Conservation (phyloP, 2,329 filamentous ascomycete species). For the Microdochium trichocladiopsis region DNA sequence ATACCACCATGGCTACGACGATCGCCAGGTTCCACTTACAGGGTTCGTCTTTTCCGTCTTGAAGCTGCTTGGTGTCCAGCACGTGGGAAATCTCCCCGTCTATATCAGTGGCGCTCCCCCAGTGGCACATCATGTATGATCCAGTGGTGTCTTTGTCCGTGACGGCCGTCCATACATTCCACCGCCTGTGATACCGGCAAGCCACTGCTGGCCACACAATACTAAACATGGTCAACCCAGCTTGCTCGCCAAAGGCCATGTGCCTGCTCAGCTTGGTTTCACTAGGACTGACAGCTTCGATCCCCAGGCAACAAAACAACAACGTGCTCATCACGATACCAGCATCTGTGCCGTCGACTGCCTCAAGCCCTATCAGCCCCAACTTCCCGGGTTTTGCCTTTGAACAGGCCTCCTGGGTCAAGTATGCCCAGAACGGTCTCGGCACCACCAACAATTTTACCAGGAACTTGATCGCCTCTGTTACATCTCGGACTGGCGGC, state of each 20-base stretch:
- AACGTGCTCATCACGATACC: constrained; percentile 10
- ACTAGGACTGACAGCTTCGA: constrained; percentile 8
- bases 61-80: too few species aligned
- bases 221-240: not conserved
- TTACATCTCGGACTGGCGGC: constrained; percentile 25
- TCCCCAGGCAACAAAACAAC: constrained; percentile 6
- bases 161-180: too few species aligned
- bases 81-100: too few species aligned
- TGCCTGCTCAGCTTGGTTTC: constrained; percentile 8
- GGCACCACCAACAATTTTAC: constrained; percentile 24
- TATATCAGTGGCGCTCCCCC: too few species aligned
- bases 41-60: not conserved
- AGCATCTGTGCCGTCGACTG: constrained; percentile 4
- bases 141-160: too few species aligned
- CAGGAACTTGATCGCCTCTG: constrained; percentile 21
- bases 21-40: not conserved
- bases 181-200: too few species aligned
- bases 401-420: constrained; percentile 23
- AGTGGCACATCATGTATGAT: too few species aligned
- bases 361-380: constrained; percentile 12
- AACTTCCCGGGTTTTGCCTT: constrained; percentile 24
- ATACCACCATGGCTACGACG: not conserved
- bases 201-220: too few species aligned
- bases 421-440: constrained; percentile 21
- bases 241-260: constrained; percentile 1